phyloP scores from a whole-genome alignment of 495 filamentous ascomycete species.

The Cairneyella variabilis region DNA sequence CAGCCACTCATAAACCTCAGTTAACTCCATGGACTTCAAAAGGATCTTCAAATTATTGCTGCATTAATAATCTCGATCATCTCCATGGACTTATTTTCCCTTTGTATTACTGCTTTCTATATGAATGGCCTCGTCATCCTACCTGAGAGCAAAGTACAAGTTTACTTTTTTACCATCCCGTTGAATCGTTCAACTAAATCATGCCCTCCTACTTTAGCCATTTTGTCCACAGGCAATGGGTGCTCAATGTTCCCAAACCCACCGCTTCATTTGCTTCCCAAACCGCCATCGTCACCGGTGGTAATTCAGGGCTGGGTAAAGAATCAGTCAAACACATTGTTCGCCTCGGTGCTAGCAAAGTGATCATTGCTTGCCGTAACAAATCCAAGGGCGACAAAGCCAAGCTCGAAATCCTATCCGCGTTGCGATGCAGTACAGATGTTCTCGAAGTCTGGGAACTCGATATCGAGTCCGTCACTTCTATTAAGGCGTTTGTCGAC shows the following conservation, averaged over 20 bases:
- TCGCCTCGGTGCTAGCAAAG: constrained; percentile 32
- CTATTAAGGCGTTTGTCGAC: constrained; percentile 17
- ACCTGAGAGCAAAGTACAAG: neutral
- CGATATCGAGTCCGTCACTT: constrained; percentile 39
- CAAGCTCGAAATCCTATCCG: constrained; percentile 31
- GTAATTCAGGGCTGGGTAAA: constrained; percentile 49
- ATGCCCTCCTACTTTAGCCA: constrained; percentile 2
- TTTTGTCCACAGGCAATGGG: constrained; percentile 5
- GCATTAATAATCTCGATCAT: too few relatives aligned
- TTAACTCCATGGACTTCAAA: too few relatives aligned
- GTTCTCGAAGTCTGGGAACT: constrained; percentile 52
- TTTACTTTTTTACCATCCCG: neutral
- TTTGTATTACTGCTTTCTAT: neutral
- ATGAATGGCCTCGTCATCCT: neutral
- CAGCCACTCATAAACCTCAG: too few relatives aligned
- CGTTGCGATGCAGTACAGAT: constrained; percentile 23
- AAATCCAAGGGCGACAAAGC: constrained; percentile 33
- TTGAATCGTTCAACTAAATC: neutral
- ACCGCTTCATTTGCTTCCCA: constrained; percentile 7
- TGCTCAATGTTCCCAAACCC: constrained; percentile 7
- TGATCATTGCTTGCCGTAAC: constrained; percentile 45
- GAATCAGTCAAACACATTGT: constrained; percentile 43
- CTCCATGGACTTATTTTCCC: neutral
- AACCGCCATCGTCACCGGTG: constrained; percentile 29
- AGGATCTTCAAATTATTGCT: too few relatives aligned